phyloP scores from a whole-genome alignment of 805 yeast genomes.

The Ogataea nonfermentans region DNA sequence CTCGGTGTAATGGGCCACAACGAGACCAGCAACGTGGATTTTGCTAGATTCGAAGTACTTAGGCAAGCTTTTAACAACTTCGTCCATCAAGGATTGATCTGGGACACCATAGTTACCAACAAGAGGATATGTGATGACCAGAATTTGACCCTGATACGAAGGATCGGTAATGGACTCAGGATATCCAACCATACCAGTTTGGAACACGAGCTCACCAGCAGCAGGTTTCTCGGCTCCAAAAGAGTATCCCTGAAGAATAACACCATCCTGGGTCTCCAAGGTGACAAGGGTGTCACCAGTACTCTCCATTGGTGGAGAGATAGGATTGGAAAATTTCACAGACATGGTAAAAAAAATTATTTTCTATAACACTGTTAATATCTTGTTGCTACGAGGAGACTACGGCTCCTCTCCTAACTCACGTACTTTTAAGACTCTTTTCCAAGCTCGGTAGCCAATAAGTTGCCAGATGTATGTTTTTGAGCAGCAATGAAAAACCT shows the following conservation, averaged over 20 bases:
- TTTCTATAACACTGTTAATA: conserved; percentile 5
- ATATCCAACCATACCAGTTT: conserved; percentile 99
- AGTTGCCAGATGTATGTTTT: not conserved
- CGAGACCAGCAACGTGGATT: conserved; percentile 95
- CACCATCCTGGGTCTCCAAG: conserved; percentile 84
- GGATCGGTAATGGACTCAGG: conserved; percentile 98
- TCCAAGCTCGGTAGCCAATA: conserved; percentile 15
- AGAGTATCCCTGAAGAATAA: conserved; percentile 88
- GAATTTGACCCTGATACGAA: conserved; percentile 94
- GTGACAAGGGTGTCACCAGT: conserved; percentile 82
- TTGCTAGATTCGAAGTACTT: conserved; percentile 88
- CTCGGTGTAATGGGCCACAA: conserved; percentile 95
- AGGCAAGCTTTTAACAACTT: conserved; percentile 72
- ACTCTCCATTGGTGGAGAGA: conserved; percentile 85
- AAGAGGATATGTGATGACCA: conserved; percentile 93
- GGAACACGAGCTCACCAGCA: conserved; percentile 98
- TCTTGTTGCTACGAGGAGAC: conserved; percentile 3
- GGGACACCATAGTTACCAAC: conserved; percentile 99
- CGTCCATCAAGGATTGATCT: conserved; percentile 74
- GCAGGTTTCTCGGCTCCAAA: conserved; percentile 88
- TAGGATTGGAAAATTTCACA: conserved; percentile 66
- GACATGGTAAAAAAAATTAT: conserved; percentile 31
- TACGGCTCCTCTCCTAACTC: conserved; percentile 10
- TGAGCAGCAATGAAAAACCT: conserved; percentile 18
- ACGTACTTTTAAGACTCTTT: conserved; percentile 11